Percentiles rank a stretch among this genome's conserved stretches.
phyloP scores from a whole-genome alignment of 306 rosid species.

The Delonix regia region DNA sequence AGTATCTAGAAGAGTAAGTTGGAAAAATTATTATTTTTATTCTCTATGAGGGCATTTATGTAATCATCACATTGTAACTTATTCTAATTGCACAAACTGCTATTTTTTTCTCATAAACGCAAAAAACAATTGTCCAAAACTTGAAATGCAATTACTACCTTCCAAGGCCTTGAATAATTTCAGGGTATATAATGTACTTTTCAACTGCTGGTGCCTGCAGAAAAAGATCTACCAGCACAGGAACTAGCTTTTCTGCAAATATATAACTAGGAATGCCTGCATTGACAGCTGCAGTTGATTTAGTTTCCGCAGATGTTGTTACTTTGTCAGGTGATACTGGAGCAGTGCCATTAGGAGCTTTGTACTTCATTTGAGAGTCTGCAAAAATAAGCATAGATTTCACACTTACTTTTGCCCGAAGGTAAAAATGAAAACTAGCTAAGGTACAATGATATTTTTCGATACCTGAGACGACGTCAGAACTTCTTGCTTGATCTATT shows the following conservation, averaged over 20 bases:
- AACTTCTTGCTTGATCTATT: slow-evolving; percentile 56
- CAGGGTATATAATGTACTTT: slow-evolving; percentile 82
- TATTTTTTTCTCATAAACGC: not conserved
- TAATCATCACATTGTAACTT: not conserved
- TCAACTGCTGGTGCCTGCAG: slow-evolving; percentile 78
- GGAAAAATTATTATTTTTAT: not conserved
- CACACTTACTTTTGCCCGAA: slow-evolving; percentile 15
- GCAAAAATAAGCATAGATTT: slow-evolving; percentile 43
- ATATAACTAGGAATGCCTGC: slow-evolving; percentile 63
- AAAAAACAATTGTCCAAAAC: not conserved
- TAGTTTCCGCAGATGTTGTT: slow-evolving; percentile 59
- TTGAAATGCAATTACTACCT: slow-evolving; percentile 58
- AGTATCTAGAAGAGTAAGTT: not conserved
- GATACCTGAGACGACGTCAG: slow-evolving; percentile 55
- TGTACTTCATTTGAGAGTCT: slow-evolving; percentile 55
- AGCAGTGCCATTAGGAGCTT: slow-evolving; percentile 60
- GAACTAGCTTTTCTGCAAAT: slow-evolving; percentile 90
- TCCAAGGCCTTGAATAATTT: slow-evolving; percentile 88
- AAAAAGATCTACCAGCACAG: slow-evolving; percentile 82
- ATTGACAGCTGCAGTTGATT: slow-evolving; percentile 49
- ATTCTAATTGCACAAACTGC: not conserved
- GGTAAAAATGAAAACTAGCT: slow-evolving; percentile 36
- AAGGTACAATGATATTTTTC: slow-evolving; percentile 32
- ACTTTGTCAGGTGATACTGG: slow-evolving; percentile 50
- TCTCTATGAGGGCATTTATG: not conserved